Percentiles rank a stretch among this genome's conserved stretches.
These are phyloP conservation scores for Fusarium compactum DNA, from an alignment of 2,329 filamentous ascomycete genomes.

Conservation along the genomic window DNA sequence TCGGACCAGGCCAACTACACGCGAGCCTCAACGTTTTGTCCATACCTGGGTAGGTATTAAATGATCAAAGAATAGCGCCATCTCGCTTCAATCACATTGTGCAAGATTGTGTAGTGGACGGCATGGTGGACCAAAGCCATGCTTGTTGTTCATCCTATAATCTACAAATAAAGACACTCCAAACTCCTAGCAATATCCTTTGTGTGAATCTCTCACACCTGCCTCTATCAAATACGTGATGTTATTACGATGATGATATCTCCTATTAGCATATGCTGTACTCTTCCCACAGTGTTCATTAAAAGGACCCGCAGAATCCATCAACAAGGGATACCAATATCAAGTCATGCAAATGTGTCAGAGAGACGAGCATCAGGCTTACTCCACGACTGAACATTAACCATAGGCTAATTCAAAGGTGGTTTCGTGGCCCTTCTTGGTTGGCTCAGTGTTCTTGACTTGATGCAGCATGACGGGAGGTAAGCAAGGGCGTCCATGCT, in stretches of 20 bases:
- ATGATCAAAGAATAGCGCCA: background rate
- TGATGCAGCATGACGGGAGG: slow-evolving; percentile 71
- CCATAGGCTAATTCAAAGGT: slow-evolving; percentile 56
- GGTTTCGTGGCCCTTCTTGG: slow-evolving; percentile 57
- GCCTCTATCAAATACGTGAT: slow-evolving; percentile 29
- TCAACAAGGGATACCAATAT: slow-evolving; percentile 18
- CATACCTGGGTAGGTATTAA: background rate
- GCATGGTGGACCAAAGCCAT: slow-evolving; percentile 1
- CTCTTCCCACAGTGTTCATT: slow-evolving; percentile 3
- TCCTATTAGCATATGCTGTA: slow-evolving; percentile 38
- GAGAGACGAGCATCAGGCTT: background rate
- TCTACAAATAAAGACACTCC: slow-evolving; percentile 25
- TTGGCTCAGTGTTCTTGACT: slow-evolving; percentile 68
- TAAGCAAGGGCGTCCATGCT: slow-evolving; percentile 68
- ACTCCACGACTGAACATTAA: slow-evolving; percentile 39
- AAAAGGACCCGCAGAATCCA: slow-evolving; percentile 14
- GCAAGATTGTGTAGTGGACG: background rate
- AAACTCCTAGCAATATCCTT: slow-evolving; percentile 46
- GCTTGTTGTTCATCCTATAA: background rate
- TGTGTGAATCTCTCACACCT: slow-evolving; percentile 41
- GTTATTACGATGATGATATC: slow-evolving; percentile 36
- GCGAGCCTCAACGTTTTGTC: background rate
- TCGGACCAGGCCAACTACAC: slow-evolving; percentile 11
- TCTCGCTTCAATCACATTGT: background rate
- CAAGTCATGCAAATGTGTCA: slow-evolving; percentile 9